Percentiles rank a stretch among this genome's conserved stretches.
Evolutionary conservation across 768 basidiomycete genomes (phyloP).

Genomic region (Boletus rubescentipes): DNA sequence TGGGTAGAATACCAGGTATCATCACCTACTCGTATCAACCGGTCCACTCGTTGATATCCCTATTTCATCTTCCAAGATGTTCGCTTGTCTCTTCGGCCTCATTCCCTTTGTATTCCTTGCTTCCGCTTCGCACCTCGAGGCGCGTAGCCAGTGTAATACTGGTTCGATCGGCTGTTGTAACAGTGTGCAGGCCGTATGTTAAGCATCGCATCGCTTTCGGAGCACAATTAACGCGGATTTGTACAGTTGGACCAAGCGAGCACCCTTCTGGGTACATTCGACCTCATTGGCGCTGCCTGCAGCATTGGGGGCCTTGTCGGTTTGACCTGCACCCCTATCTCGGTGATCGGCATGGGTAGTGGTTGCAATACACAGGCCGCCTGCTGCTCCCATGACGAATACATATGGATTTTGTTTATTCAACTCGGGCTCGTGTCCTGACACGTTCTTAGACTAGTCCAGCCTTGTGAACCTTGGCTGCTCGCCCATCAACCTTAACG

Average conservation of each 20-base stretch:
- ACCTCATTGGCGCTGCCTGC: background rate
- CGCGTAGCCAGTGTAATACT: conserved; percentile 12
- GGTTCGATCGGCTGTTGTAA: conserved; percentile 14
- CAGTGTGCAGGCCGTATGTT: conserved; percentile 1
- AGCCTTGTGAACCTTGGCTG: conserved; percentile 7
- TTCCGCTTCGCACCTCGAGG: conserved; percentile 9
- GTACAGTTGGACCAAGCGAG: background rate
- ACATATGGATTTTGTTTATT: background rate
- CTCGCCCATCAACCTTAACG: background rate
- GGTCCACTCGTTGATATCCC: background rate
- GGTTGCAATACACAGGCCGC: background rate
- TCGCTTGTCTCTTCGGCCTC: conserved; percentile 19
- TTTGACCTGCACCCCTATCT: conserved; percentile 5
- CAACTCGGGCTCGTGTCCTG: background rate
- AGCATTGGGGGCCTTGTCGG: conserved; percentile 1
- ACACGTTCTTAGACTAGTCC: background rate
- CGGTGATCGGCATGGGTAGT: conserved; percentile 4
- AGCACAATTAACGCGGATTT: background rate
- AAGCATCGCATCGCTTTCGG: background rate
- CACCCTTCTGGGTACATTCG: background rate
- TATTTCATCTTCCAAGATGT: background rate
- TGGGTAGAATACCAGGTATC: background rate
- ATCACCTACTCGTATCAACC: background rate
- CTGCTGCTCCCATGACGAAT: conserved; percentile 13
- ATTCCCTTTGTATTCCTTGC: conserved; percentile 14